A percentile compares a stretch with the other conserved stretches of the same genome.
Evolutionary conservation across 768 basidiomycete genomes (phyloP).

Genomic region (Suillus weaverae): DNA sequence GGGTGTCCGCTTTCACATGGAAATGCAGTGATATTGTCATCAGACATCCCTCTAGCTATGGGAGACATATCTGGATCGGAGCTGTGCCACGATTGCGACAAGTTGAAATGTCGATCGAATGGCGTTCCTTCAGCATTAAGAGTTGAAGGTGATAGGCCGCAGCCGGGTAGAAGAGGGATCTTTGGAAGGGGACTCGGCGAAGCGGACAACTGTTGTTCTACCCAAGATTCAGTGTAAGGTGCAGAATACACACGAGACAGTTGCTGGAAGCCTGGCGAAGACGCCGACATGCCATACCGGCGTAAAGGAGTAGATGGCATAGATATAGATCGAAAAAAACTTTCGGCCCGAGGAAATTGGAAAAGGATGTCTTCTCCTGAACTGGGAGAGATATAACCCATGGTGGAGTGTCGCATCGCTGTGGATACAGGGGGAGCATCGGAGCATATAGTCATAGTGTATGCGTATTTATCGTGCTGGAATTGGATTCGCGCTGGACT

Average conservation of each 20-base stretch:
- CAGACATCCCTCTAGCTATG: conserved; percentile 16
- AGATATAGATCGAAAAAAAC: background rate
- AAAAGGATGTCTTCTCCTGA: background rate
- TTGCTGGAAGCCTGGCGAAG: conserved; percentile 1
- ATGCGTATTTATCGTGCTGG: background rate
- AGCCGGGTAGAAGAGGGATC: conserved; percentile 18
- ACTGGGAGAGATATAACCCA: too few species aligned
- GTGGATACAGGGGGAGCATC: background rate
- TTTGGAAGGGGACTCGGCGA: conserved; percentile 31
- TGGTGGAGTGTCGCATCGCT: background rate
- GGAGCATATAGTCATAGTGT: background rate
- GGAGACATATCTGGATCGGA: conserved; percentile 23
- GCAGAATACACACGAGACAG: background rate
- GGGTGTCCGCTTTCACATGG: conserved; percentile 1
- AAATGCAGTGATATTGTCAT: background rate
- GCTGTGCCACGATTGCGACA: conserved; percentile 20
- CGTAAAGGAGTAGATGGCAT: conserved; percentile 16
- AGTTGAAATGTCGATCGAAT: conserved; percentile 31
- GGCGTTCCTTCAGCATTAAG: conserved; percentile 27
- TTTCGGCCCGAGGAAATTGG: background rate
- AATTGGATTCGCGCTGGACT: background rate
- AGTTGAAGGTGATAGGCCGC: conserved; percentile 30
- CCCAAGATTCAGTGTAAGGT: conserved; percentile 1
- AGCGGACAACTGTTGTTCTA: conserved; percentile 17
- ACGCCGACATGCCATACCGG: too few species aligned